Base-by-base conservation (phyloP, 257 asterid species). In the Solanum corneliomulleri region DNA sequence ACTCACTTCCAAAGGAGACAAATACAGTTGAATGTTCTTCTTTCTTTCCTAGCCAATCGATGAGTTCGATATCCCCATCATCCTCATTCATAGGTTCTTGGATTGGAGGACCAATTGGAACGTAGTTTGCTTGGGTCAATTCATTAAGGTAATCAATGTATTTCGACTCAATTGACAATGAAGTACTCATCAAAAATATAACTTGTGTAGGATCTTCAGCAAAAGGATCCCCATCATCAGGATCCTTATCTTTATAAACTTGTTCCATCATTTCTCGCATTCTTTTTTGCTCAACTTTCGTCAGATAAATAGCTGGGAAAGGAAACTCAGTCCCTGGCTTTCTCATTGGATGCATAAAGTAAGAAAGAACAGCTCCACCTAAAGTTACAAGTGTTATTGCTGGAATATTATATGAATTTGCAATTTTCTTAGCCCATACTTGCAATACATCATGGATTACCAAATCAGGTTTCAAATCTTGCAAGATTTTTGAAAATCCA, bases 21-120 rank as follows among this genome's bases (percentile, higher is more conserved):
- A 64, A 64, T 5, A 64, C 33, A 64, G 72, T 64, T 64, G 72
- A 64, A 64, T 27, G 16, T 25, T 64, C 8, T n/a, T 64, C 18
- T 11, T 64, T 64, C 35, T 64, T 64, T 27, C 31, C 35, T n/a
- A 64, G 72, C 72, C 72, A 64, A n/a, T 25, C 27, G 5, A 58
- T 58, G 23, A 58, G 72, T 27, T n/a, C 16, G 18, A 64, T 64
- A 27, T 64, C 72, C 72, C 16, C 35, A 64, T 25, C 72, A 64
- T 64, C 72, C 16, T 64, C 35, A 5, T 12, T 39, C 41, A 0
- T 85, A 86, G 90, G 91, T 88, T 39, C 86, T 90, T 81, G 72
- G 31, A 64, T 27, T 64, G 31, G 72, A 11, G 72, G 31, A 64
- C 72, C 72, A 25, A 64, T 3, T 12, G 72, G 35, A 13, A 64